Conservation (phyloP, 805 yeast species). For the Lipomyces sp. region DNA sequence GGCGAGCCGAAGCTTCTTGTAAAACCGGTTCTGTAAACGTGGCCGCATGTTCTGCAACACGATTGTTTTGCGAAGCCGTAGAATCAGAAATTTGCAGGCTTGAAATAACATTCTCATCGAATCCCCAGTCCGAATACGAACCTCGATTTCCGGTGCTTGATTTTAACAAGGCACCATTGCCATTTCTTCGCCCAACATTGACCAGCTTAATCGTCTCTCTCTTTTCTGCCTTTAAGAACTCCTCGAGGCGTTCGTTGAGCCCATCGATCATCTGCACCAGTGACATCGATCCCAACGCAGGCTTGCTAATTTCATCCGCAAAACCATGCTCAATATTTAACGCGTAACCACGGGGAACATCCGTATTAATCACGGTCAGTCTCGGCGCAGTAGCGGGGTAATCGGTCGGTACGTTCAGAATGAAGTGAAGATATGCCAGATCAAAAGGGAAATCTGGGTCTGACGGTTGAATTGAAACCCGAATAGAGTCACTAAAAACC, state of each 20-base stretch:
- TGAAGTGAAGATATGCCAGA: constrained; percentile 56
- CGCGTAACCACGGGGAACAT: constrained; percentile 71
- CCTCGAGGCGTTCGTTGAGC: constrained; percentile 63
- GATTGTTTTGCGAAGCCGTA: neutral
- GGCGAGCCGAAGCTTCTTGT: constrained; percentile 18
- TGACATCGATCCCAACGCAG: constrained; percentile 51
- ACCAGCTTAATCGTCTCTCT: constrained; percentile 67
- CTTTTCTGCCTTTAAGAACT: constrained; percentile 62
- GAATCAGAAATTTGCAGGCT: neutral
- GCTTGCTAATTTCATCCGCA: constrained; percentile 40
- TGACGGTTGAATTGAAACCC: constrained; percentile 50
- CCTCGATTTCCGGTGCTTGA: constrained; percentile 1
- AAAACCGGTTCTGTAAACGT: constrained; percentile 20
- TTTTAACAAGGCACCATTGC: neutral
- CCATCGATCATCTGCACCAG: constrained; percentile 60
- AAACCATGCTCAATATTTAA: constrained; percentile 72
- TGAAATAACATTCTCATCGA: constrained; percentile 13
- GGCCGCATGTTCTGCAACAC: constrained; percentile 11
- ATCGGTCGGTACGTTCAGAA: constrained; percentile 57
- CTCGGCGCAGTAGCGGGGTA: constrained; percentile 61
- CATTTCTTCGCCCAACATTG: constrained; percentile 37
- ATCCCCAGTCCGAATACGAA: constrained; percentile 30
- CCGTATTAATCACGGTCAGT: constrained; percentile 63
- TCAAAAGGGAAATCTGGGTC: constrained; percentile 80
- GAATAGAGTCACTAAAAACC: constrained; percentile 15